phyloP scores from a whole-genome alignment of 495 filamentous ascomycete species.

The Lichenothelia convexa region DNA sequence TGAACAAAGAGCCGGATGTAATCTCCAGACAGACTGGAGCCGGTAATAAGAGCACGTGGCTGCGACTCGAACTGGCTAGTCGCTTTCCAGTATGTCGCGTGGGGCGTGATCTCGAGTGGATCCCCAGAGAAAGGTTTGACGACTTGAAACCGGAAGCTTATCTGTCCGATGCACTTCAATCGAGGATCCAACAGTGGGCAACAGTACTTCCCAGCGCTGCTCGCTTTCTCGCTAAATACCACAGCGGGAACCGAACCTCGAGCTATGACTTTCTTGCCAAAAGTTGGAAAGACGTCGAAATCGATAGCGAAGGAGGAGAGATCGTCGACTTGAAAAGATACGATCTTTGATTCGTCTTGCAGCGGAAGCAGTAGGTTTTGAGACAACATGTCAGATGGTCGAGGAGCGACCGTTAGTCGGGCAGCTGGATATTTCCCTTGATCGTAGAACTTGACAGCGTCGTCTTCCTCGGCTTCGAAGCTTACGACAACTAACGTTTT shows the following conservation, averaged over 20 bases:
- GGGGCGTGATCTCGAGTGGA: constrained; percentile 87
- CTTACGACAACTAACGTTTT: constrained; percentile 86
- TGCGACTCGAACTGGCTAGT: constrained; percentile 76
- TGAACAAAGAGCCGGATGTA: constrained; percentile 86
- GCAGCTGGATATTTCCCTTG: constrained; percentile 90
- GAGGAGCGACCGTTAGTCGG: constrained; percentile 87
- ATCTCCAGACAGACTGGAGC: constrained; percentile 83
- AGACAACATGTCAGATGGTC: constrained; percentile 86
- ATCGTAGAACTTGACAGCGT: constrained; percentile 79
- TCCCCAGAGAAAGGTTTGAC: constrained; percentile 94
- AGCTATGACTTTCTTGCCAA: constrained; percentile 91
- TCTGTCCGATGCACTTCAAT: constrained; percentile 81
- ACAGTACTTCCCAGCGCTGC: constrained; percentile 63
- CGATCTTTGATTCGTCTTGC: constrained; percentile 77
- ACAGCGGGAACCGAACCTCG: constrained; percentile 80
- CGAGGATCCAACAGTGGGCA: constrained; percentile 85
- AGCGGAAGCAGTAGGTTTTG: constrained; percentile 88
- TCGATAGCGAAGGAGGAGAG: constrained; percentile 84
- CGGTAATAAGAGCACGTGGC: constrained; percentile 73
- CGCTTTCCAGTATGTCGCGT: constrained; percentile 98
- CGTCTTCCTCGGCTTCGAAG: constrained; percentile 52
- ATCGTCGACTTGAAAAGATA: constrained; percentile 92
- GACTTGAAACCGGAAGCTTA: constrained; percentile 83
- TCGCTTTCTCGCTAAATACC: constrained; percentile 54
- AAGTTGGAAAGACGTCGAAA: constrained; percentile 94